phyloP scores from a whole-genome alignment of 2,329 filamentous ascomycete genomes.

The Monosporascus sp. region DNA sequence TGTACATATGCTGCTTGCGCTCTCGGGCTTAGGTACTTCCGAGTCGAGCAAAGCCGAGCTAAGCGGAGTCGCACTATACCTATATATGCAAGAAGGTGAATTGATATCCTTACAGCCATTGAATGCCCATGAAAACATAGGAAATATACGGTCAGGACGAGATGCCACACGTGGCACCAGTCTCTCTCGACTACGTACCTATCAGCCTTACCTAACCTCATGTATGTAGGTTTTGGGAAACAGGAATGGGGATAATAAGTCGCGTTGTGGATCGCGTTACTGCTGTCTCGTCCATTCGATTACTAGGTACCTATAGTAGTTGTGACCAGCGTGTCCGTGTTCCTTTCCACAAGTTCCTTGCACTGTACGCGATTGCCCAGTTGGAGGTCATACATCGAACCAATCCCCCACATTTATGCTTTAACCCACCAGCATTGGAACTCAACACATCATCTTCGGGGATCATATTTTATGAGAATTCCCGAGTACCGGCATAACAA shows the following conservation, averaged over 20 bases:
- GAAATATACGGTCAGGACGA: background rate
- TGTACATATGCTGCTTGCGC: no score
- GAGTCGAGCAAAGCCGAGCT: no score
- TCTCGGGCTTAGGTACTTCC: no score
- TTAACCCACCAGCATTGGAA: background rate
- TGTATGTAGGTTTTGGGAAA: background rate
- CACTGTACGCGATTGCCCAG: background rate
- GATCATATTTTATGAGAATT: background rate
- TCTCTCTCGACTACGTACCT: background rate
- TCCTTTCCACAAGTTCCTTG: background rate
- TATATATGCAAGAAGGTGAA: background rate
- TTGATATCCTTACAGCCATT: no score
- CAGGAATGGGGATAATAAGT: background rate
- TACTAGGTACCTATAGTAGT: no score
- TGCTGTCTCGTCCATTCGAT: no score
- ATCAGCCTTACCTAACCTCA: background rate
- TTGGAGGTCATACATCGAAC: background rate
- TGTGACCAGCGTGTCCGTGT: background rate
- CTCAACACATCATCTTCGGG: background rate
- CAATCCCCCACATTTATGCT: background rate
- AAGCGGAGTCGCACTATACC: no score
- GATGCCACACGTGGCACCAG: background rate
- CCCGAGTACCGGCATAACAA: background rate
- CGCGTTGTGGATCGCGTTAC: no score
- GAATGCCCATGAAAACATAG: background rate